Evolutionary conservation across 1,284 basidiomycete genomes (phyloP), one percentile per base, ranked within the genome.

Genomic region (Moesziomyces antarcticus): DNA sequence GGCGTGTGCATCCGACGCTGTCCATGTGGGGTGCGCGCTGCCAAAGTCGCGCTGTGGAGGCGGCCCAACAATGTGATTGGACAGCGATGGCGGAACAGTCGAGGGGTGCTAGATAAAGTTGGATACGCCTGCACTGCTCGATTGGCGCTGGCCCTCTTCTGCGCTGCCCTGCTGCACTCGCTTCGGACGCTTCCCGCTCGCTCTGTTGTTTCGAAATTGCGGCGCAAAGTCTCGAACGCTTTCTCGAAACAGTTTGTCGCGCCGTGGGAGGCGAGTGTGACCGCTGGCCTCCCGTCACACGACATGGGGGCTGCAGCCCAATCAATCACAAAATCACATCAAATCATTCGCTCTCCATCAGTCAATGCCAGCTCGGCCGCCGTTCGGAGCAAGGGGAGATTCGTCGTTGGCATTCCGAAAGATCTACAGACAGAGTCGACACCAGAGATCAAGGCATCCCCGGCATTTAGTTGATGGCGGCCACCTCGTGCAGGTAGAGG

Each of bases 401-500:
- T 27, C 25, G 7, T 27, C 7, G 22, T 25, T 24, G 22, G 45
- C 24, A 46, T 22, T 46, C 10, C 20, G 20, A 18, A n/a, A 16
- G 8, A 42, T 18, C 41, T 44, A n/a, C 43, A 22, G 37, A 18
- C 16, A 18, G 18, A 10, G 35, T 16, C 37, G 37, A 40, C 14
- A 40, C 3, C 35, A 6, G 9, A 44, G 22, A n/a, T 20, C 4
- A 13, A 27, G 8, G 9, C 11, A 44, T 13, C 18, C 5, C 13
- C n/a, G 13, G 14, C 18, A 14, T 43, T 44, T 20, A 73, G 50
- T 48, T 50, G 46, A 46, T 57, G 22, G 73, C 85, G 53, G 88
- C 90, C 25, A 93, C 87, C 85, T 93, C 92, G 84, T 93, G 92
- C 79, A 94, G 86, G 86, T 94, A 94, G 25, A 90, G 88, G 45